Evolutionary conservation across 768 basidiomycete genomes (phyloP).

Genomic region (Suillus alpinus): DNA sequence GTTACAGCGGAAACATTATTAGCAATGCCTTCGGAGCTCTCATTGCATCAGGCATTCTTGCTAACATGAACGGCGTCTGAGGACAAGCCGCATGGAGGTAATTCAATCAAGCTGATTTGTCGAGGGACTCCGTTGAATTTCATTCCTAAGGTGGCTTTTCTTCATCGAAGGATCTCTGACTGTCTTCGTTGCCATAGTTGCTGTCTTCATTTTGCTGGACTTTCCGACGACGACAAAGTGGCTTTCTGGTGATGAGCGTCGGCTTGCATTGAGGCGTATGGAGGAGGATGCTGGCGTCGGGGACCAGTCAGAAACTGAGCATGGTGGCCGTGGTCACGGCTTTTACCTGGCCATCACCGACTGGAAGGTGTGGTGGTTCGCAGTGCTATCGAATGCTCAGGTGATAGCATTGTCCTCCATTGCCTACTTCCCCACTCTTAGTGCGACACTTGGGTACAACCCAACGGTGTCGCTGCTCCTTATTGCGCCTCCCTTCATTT

Average conservation of each 20-base stretch:
- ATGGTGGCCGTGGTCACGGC: slow-evolving; percentile 39
- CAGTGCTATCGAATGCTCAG: slow-evolving; percentile 39
- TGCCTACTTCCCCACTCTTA: slow-evolving; percentile 77
- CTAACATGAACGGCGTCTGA: slow-evolving; percentile 44
- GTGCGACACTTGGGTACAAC: slow-evolving; percentile 65
- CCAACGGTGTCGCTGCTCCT: slow-evolving; percentile 63
- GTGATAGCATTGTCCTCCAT: slow-evolving; percentile 65
- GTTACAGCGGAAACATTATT: slow-evolving; percentile 40
- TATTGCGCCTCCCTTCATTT: slow-evolving; percentile 81
- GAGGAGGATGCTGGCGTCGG: slow-evolving; percentile 60
- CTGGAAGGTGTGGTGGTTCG: slow-evolving; percentile 81
- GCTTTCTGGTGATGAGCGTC: slow-evolving; percentile 35
- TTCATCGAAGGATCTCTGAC: slow-evolving; percentile 46
- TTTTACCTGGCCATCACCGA: slow-evolving; percentile 61
- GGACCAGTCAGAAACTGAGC: slow-evolving; percentile 47
- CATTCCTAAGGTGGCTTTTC: slow-evolving; percentile 43
- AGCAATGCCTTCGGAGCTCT: slow-evolving; percentile 56
- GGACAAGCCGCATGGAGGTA: slow-evolving; percentile 50
- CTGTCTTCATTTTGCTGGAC: slow-evolving; percentile 47
- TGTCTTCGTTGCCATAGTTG: slow-evolving; percentile 41
- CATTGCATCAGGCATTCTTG: slow-evolving; percentile 46
- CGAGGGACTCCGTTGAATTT: slow-evolving; percentile 1
- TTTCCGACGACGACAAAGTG: slow-evolving; percentile 38
- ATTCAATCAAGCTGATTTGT: not conserved
- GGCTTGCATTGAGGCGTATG: slow-evolving; percentile 57